Percentiles rank a stretch among this genome's conserved stretches.
These are phyloP conservation scores for Polygonum aviculare DNA, from an alignment of 148 eudicot genomes.

Conservation along the genomic window DNA sequence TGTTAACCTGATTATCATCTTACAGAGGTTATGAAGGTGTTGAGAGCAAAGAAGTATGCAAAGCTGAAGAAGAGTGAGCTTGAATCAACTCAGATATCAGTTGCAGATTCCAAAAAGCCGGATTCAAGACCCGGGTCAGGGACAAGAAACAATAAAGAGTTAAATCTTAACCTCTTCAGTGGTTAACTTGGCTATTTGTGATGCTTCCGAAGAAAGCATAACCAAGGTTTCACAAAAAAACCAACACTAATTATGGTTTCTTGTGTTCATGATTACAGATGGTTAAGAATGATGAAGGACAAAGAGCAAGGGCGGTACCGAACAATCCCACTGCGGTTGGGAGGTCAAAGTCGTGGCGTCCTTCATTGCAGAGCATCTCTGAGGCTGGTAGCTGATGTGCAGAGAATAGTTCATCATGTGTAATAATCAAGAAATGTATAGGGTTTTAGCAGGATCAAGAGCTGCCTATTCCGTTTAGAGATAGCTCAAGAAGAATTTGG, in stretches of 20 bases:
- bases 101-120: slow-evolving; percentile 19
- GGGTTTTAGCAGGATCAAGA: slow-evolving; percentile 5
- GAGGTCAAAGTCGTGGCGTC: slow-evolving; percentile 64
- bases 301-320: slow-evolving; percentile 34
- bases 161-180: slow-evolving; percentile 11
- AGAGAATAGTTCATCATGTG: neutral
- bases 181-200: neutral
- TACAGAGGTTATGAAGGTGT: slow-evolving; percentile 82
- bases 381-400: slow-evolving; percentile 36
- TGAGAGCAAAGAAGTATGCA: slow-evolving; percentile 66
- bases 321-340: slow-evolving; percentile 3
- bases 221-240: neutral
- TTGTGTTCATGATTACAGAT: slow-evolving; percentile 12
- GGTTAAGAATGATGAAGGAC: slow-evolving; percentile 34
- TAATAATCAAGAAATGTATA: neutral
- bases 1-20: slow-evolving; percentile 3
- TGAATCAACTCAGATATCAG: slow-evolving; percentile 26
- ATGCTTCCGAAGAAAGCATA: neutral
- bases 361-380: slow-evolving; percentile 74
- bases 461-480: slow-evolving; percentile 14
- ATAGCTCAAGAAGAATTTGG: neutral
- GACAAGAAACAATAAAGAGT: slow-evolving; percentile 39
- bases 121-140: slow-evolving; percentile 20
- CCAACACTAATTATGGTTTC: neutral
- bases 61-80: slow-evolving; percentile 47